Conservation (phyloP, 352 stramenopile genomes). For the Phytophthora foliorum region DNA sequence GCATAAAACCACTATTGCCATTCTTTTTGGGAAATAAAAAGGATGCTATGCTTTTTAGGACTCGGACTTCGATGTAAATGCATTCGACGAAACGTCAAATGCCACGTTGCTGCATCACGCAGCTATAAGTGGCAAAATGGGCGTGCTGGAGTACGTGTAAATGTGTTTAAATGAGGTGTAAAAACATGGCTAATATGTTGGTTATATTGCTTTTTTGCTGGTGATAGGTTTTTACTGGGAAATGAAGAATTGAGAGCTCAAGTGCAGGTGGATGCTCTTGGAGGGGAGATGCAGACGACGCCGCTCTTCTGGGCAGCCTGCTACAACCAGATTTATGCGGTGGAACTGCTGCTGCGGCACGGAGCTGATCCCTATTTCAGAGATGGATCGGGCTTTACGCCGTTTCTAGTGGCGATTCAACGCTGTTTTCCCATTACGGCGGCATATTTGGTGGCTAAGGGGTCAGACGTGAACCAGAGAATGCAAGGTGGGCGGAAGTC, state of each 20-base stretch:
- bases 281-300: slow-evolving; percentile 69
- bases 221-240: slow-evolving; percentile 58
- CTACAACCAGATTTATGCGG: slow-evolving; percentile 85
- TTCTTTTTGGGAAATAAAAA: slow-evolving; percentile 9
- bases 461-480: slow-evolving; percentile 68
- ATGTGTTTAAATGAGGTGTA: background rate
- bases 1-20: background rate
- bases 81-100: slow-evolving; percentile 53
- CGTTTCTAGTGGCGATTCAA: slow-evolving; percentile 79
- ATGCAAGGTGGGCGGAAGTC: slow-evolving; percentile 45
- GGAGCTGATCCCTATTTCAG: slow-evolving; percentile 63
- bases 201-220: slow-evolving; percentile 1
- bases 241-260: slow-evolving; percentile 40
- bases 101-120: slow-evolving; percentile 83
- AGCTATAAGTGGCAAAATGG: slow-evolving; percentile 85
- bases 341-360: slow-evolving; percentile 74
- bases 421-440: slow-evolving; percentile 80
- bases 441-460: slow-evolving; percentile 82
- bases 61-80: slow-evolving; percentile 66
- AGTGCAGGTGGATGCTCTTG: slow-evolving; percentile 62
- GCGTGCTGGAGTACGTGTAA: slow-evolving; percentile 68
- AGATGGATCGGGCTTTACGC: slow-evolving; percentile 62
- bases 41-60: slow-evolving; percentile 37
- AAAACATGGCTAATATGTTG: background rate
- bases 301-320: slow-evolving; percentile 81